Evolutionary conservation across 2,329 filamentous ascomycete species (phyloP).

Genomic region (Sporothrix luriei): DNA sequence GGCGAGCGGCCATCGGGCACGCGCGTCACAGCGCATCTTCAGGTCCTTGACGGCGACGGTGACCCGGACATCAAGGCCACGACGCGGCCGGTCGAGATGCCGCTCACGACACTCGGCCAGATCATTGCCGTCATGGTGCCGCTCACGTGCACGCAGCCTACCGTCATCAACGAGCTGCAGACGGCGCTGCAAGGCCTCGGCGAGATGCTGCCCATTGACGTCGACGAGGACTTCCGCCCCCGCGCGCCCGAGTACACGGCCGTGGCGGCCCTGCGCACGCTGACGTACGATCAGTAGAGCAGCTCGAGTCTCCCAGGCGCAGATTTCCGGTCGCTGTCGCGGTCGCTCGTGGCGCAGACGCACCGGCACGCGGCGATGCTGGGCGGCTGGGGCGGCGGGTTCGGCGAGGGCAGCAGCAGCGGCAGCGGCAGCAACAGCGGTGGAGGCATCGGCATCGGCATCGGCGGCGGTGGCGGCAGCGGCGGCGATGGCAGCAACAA

Average conservation of each 20-base stretch:
- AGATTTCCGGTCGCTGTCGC: slow-evolving; percentile 26
- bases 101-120: slow-evolving; percentile 22
- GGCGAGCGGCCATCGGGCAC: slow-evolving; percentile 17
- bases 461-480: neutral
- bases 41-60: slow-evolving; percentile 10
- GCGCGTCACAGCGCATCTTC: slow-evolving; percentile 15
- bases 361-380: slow-evolving; percentile 24
- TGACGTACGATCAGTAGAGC: slow-evolving; percentile 25
- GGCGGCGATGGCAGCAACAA: neutral
- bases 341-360: slow-evolving; percentile 27
- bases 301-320: slow-evolving; percentile 22
- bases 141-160: slow-evolving; percentile 23
- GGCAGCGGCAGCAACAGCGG: too few species aligned
- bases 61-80: slow-evolving; percentile 6
- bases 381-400: slow-evolving; percentile 19
- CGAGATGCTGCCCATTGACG: slow-evolving; percentile 28
- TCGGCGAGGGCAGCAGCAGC: slow-evolving; percentile 16
- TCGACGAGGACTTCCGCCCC: slow-evolving; percentile 24
- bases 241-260: slow-evolving; percentile 27
- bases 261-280: slow-evolving; percentile 24
- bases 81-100: slow-evolving; percentile 17
- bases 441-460: neutral
- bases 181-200: slow-evolving; percentile 24
- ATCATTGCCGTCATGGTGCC: slow-evolving; percentile 30
- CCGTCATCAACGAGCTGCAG: slow-evolving; percentile 27